These are phyloP conservation scores for Puccinia polysora DNA, from an alignment of 1,284 basidiomycete species.

Conservation along the genomic window DNA sequence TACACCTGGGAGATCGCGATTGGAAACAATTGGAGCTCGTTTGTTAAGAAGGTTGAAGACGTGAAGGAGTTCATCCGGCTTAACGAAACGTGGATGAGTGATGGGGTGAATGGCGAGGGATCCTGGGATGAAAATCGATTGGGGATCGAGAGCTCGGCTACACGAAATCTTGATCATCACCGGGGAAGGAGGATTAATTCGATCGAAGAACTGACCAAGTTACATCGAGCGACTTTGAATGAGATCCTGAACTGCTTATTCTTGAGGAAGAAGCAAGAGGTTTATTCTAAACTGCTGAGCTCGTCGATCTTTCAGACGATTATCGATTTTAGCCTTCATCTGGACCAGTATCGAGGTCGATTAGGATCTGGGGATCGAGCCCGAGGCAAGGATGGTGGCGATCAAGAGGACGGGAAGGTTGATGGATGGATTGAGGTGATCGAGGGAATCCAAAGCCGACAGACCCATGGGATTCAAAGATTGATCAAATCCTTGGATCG, in stretches of 20 bases:
- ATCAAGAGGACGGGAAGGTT: too few species aligned
- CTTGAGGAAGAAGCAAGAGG: slow-evolving; percentile 21
- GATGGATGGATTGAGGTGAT: background rate
- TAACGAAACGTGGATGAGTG: background rate
- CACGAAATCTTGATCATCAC: too few species aligned
- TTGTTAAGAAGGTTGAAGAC: slow-evolving; percentile 11
- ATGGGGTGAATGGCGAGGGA: background rate
- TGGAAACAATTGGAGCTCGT: slow-evolving; percentile 18
- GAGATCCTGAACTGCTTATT: slow-evolving; percentile 33
- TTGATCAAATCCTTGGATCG: slow-evolving; percentile 23
- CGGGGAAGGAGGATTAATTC: background rate
- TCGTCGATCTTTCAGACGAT: slow-evolving; percentile 26
- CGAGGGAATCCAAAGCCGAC: slow-evolving; percentile 5
- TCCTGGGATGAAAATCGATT: background rate
- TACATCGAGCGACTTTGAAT: slow-evolving; percentile 21
- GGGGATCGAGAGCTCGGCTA: background rate
- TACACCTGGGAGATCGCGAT: slow-evolving; percentile 39
- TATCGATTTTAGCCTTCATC: slow-evolving; percentile 18
- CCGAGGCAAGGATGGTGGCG: too few species aligned
- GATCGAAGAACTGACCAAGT: slow-evolving; percentile 9
- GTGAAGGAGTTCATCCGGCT: background rate
- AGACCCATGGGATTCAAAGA: background rate
- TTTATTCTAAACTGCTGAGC: slow-evolving; percentile 4
- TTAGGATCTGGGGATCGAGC: too few species aligned
- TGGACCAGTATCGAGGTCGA: background rate